Evolutionary conservation across 345 rosid genomes (phyloP), one percentile per base, ranked within the genome.

Genomic region (Arabidopsis suecica): DNA sequence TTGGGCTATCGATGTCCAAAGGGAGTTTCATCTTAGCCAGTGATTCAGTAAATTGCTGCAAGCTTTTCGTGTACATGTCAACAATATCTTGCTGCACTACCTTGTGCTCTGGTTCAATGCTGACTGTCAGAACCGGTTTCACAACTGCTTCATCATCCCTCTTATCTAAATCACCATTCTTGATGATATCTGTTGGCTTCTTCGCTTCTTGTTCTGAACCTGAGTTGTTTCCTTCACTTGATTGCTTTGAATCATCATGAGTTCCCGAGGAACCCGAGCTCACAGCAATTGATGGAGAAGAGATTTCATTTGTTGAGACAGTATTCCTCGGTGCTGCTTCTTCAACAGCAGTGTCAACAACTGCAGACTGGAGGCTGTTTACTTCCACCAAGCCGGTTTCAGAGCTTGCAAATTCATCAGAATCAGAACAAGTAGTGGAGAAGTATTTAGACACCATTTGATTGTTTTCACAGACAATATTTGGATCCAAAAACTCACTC

Each of bases 21-120:
- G 98, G 99, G 22, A 95, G 97, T 82, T 90, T 95, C 99, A 95
- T 95, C 88, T 90, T 90, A 9, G 99, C 99, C 72, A 93, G 79
- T 44, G 99, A 92, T 79, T 95, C 98, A 0, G 99, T 95, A 73
- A 95, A 95, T 63, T 95, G 97, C 83, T 90, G 99, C 96, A 95
- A 90, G 80, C 99, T 92, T 78, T 95, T 95, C 83, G 90, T 88
- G 80, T 95, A 93, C 94, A 95, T 95, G 83, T 95, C 94, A 28
- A 92, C 97, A 60, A 89, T 84, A 36, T 92, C 99, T 82, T 95
- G 99, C 88, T 95, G 97, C 71, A 89, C 89, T 51, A 89, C 79
- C 60, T 84, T 87, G 70, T 83, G 82, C 83, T 92, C 98, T 34
- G 87, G 91, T 81, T 87, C 97, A 12, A 85, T 5, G 72, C 86